Conservation (phyloP, 768 basidiomycete species). For the Trametes villosa region DNA sequence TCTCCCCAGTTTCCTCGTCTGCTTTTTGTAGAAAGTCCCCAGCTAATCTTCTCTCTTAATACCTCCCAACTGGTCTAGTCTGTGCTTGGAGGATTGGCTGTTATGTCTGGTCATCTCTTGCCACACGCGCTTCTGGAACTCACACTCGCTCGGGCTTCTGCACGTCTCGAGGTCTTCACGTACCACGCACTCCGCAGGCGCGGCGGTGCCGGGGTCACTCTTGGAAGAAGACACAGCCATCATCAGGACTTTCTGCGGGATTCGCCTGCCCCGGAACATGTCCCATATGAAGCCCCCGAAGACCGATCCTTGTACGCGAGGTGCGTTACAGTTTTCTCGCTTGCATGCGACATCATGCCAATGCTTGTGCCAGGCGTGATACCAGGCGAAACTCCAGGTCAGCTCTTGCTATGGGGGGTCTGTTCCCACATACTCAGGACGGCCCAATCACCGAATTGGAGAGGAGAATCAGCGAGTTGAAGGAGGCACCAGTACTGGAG, state of each 20-base stretch:
- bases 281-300: neutral
- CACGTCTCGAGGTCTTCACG: conserved; percentile 13
- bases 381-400: neutral
- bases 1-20: no score
- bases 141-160: conserved; percentile 20
- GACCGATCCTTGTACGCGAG: conserved; percentile 14
- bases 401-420: neutral
- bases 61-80: neutral
- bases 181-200: neutral
- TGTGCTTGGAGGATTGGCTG: neutral
- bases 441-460: conserved; percentile 21
- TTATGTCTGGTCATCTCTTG: conserved; percentile 21
- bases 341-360: neutral
- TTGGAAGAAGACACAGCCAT: neutral
- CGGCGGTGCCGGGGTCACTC: neutral
- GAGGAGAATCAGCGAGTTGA: conserved; percentile 26
- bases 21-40: no score
- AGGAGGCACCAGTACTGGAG: conserved; percentile 14
- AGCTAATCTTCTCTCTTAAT: no score
- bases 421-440: conserved; percentile 10
- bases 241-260: conserved; percentile 3
- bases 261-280: neutral
- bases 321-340: neutral
- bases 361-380: neutral
- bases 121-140: conserved; percentile 28